phyloP scores from a whole-genome alignment of 805 yeast species.

The Teunomyces funiuensis region DNA sequence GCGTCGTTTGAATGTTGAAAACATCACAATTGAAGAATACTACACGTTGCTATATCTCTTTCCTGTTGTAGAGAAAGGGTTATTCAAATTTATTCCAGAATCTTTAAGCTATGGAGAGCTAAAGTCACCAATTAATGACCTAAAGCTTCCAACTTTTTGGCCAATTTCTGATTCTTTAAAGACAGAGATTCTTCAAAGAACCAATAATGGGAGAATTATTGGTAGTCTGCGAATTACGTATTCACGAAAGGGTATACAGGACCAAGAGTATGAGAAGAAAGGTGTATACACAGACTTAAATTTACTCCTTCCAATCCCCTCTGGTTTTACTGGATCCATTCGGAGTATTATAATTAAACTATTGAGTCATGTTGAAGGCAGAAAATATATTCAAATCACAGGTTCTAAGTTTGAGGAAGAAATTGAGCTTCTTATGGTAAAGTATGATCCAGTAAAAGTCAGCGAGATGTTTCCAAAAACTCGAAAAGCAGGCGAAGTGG shows the following conservation, averaged over 20 bases:
- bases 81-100: conserved; percentile 26
- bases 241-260: not conserved
- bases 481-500: conserved; percentile 2
- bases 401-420: conserved; percentile 15
- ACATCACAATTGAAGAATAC: conserved; percentile 27
- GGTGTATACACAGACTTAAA: not conserved
- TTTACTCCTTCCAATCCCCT: conserved; percentile 6
- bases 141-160: conserved; percentile 1
- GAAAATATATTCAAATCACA: conserved; percentile 7
- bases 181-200: not conserved
- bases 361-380: conserved; percentile 6
- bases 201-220: conserved; percentile 4
- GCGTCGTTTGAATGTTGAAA: conserved; percentile 16
- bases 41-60: conserved; percentile 29
- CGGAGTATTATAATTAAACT: conserved; percentile 15
- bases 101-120: conserved; percentile 28
- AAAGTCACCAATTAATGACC: not conserved
- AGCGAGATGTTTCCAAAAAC: conserved; percentile 14
- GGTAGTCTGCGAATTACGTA: conserved; percentile 1
- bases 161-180: not conserved
- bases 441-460: conserved; percentile 13
- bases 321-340: conserved; percentile 8
- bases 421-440: conserved; percentile 19
- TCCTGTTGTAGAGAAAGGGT: conserved; percentile 25
- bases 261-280: not conserved